Base-by-base conservation (phyloP, 2,329 filamentous ascomycete genomes). In the Colletotrichum sp. region DNA sequence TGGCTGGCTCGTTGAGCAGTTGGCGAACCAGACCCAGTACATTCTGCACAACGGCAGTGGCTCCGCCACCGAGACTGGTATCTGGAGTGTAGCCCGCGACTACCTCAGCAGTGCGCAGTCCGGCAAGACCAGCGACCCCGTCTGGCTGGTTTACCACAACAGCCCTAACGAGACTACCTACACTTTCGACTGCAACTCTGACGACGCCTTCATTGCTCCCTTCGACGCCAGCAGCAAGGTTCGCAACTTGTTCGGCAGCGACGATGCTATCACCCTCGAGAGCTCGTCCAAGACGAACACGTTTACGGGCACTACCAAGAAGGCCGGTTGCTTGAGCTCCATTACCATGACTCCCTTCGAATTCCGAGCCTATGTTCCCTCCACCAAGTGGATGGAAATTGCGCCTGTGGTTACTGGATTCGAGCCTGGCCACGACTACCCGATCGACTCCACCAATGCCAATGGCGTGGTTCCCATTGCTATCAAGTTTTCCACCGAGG, bases 171-270 rank as follows among this genome's bases (percentile, higher is more conserved):
- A 88, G 0, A 86, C 85, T 10, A 87, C 87, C 6, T 94, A 92
- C 80, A 83, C 83, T 3, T 93, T 92, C 73, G 88, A 93, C 79
- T 93, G 92, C 81, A 78, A 80, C 60, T 83, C 81, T n/a, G 83
- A 87, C 44, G 83, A 83, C 6, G 90, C 89, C 3, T 86, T 93
- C 49, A 84, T 93, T 49, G 84, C 92, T 12, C 90, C 92, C 0
- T 94, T 91, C 73, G 84, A 84, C 6, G 88, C 83, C 4, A 89
- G 87, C 15, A 89, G 87, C 2, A 90, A 86, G 1, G 91, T 94
- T 76, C 91, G 90, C 80, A 93, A 93, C 79, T 80, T 94, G 15
- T 92, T 94, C 81, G 90, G 90, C 79, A 91, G 92, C 1, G 92
- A 90, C 78, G 90, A 92, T 28, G 87, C 91, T 76, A 84, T 89